These are phyloP conservation scores for Austroboletus festivus DNA, from an alignment of 768 basidiomycete species.

Conservation along the genomic window DNA sequence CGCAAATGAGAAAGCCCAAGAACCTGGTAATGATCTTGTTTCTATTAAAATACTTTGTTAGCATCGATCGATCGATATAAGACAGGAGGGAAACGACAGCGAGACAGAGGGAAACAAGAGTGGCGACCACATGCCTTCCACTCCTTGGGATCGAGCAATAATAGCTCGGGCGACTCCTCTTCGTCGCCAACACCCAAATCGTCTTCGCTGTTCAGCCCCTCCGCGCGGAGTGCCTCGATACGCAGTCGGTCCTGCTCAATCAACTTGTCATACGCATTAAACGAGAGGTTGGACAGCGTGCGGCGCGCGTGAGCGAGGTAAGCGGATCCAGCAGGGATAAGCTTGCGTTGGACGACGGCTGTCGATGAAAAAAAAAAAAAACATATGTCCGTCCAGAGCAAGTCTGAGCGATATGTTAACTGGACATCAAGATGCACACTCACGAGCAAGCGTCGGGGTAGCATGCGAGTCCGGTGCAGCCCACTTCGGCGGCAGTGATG, in stretches of 20 bases:
- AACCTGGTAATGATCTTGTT: conserved; percentile 98
- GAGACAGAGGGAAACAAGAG: neutral
- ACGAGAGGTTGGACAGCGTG: conserved; percentile 70
- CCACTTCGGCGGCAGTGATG: conserved; percentile 26
- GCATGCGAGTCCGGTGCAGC: conserved; percentile 11
- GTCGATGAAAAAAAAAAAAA: neutral
- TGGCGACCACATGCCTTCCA: conserved; percentile 72
- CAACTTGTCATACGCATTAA: conserved; percentile 78
- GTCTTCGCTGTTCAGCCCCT: conserved; percentile 56
- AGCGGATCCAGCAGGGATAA: conserved; percentile 86
- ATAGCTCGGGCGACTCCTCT: conserved; percentile 66
- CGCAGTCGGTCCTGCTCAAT: conserved; percentile 52
- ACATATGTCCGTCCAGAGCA: no score
- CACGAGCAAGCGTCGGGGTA: conserved; percentile 25
- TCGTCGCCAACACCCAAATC: conserved; percentile 94
- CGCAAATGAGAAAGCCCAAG: conserved; percentile 90
- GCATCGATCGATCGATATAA: conserved; percentile 1
- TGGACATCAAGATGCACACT: conserved; percentile 5
- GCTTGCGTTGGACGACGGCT: conserved; percentile 39
- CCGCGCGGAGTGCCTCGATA: conserved; percentile 45
- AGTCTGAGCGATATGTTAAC: neutral
- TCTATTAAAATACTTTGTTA: conserved; percentile 42
- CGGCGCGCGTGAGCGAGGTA: conserved; percentile 83
- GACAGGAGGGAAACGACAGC: neutral
- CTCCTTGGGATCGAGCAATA: conserved; percentile 89